Percentiles rank a stretch among this genome's conserved stretches.
phyloP scores from a whole-genome alignment of 2,329 filamentous ascomycete species.

The Phoma sp. region DNA sequence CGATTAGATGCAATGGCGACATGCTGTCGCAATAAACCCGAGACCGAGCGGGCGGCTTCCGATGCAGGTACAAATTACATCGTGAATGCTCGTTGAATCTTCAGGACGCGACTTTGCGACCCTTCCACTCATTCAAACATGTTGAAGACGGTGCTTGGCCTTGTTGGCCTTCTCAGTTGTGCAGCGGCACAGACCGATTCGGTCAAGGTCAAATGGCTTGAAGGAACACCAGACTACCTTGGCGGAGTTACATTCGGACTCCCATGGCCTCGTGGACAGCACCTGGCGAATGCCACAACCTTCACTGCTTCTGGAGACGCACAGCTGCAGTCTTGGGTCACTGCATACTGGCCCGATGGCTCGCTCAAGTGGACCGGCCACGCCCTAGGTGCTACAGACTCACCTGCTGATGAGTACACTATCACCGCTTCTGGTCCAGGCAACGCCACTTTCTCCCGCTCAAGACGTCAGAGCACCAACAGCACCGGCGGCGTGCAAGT shows the following conservation, averaged over 20 bases:
- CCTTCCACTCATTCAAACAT: slow-evolving; percentile 22
- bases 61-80: slow-evolving; percentile 12
- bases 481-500: slow-evolving; percentile 32
- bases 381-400: slow-evolving; percentile 57
- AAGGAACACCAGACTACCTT: slow-evolving; percentile 35
- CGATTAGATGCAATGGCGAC: slow-evolving; percentile 15
- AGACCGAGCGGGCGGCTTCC: slow-evolving; percentile 6
- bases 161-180: slow-evolving; percentile 25
- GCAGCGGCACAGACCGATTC: slow-evolving; percentile 24
- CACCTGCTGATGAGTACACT: slow-evolving; percentile 54
- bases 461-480: slow-evolving; percentile 26
- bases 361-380: slow-evolving; percentile 70
- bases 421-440: slow-evolving; percentile 45
- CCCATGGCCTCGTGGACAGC: slow-evolving; percentile 49
- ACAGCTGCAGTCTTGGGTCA: slow-evolving; percentile 63
- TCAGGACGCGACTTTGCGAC: slow-evolving; percentile 7
- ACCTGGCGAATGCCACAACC: slow-evolving; percentile 46
- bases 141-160: slow-evolving; percentile 21
- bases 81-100: slow-evolving; percentile 2
- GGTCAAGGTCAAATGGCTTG: slow-evolving; percentile 44
- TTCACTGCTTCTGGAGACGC: slow-evolving; percentile 40
- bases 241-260: slow-evolving; percentile 51
- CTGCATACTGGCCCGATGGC: slow-evolving; percentile 66
- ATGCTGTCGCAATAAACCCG: slow-evolving; percentile 12
- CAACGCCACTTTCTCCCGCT: slow-evolving; percentile 20